A percentile compares a stretch with the other conserved stretches of the same genome.
phyloP scores from a whole-genome alignment of 1,139 yeast genomes.

The Geotrichum restrictum region DNA sequence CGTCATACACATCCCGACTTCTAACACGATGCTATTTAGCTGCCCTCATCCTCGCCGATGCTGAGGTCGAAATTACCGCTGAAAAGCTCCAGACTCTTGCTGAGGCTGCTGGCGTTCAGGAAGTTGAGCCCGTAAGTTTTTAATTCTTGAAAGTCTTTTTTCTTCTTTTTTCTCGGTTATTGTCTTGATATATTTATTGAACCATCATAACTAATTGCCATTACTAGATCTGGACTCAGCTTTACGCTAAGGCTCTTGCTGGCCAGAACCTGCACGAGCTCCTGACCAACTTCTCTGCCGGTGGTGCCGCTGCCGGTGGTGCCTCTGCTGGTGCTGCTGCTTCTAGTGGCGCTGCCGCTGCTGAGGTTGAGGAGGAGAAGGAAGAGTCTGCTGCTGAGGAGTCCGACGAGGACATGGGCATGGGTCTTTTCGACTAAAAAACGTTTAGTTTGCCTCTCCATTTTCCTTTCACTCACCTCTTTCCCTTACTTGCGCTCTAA shows the following conservation, averaged over 20 bases:
- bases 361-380: constrained; percentile 53
- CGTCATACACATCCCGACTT: too few species aligned
- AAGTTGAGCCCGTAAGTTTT: constrained; percentile 51
- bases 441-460: neutral
- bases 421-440: constrained; percentile 42
- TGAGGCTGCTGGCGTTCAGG: constrained; percentile 82
- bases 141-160: constrained; percentile 33
- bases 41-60: constrained; percentile 96
- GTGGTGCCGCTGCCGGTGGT: constrained; percentile 69
- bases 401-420: constrained; percentile 41
- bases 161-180: too few species aligned
- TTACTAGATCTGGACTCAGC: constrained; percentile 39
- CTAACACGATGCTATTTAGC: constrained; percentile 42
- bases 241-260: constrained; percentile 87
- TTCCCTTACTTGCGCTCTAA: neutral
- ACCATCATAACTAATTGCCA: too few species aligned
- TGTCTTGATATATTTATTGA: too few species aligned
- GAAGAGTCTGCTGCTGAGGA: constrained; percentile 36
- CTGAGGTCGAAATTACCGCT: constrained; percentile 90
- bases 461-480: neutral
- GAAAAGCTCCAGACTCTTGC: constrained; percentile 84
- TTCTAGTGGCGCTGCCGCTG: constrained; percentile 59
- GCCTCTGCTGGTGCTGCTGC: constrained; percentile 51
- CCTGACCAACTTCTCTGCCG: constrained; percentile 85
- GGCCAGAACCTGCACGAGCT: constrained; percentile 44